These are phyloP conservation scores for Rhodotorula sp. DNA, from an alignment of 1,284 basidiomycete genomes.

Conservation along the genomic window DNA sequence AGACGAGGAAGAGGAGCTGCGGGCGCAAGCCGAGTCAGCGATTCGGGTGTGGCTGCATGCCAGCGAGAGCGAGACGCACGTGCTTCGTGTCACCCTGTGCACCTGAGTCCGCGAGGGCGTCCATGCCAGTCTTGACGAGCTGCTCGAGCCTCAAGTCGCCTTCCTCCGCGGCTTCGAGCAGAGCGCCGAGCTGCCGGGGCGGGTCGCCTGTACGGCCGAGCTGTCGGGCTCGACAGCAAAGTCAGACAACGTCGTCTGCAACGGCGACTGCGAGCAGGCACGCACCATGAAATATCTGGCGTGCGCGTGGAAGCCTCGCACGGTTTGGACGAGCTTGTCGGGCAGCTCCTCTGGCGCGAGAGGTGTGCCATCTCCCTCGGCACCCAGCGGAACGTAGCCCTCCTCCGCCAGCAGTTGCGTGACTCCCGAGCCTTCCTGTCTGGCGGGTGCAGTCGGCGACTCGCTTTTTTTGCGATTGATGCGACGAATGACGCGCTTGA, in stretches of 20 bases:
- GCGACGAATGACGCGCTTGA: background rate
- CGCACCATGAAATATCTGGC: constrained; percentile 34
- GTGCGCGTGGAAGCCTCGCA: constrained; percentile 34
- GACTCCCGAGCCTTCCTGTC: too few relatives aligned
- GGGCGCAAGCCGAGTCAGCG: background rate
- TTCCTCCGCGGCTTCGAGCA: constrained; percentile 23
- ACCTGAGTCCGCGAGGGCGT: constrained; percentile 9
- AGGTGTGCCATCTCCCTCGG: background rate
- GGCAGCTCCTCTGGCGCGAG: constrained; percentile 15
- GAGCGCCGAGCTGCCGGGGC: constrained; percentile 2
- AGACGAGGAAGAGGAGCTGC: constrained; percentile 33
- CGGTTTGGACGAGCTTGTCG: constrained; percentile 17
- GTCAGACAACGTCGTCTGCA: background rate
- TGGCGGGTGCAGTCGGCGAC: background rate
- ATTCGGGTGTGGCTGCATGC: too few relatives aligned
- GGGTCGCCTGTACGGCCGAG: constrained; percentile 32
- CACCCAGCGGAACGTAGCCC: background rate
- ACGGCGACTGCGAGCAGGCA: background rate
- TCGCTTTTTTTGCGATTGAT: background rate
- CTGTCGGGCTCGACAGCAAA: background rate
- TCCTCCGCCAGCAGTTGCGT: background rate
- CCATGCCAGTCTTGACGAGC: constrained; percentile 1
- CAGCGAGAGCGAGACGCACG: background rate
- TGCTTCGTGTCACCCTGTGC: constrained; percentile 22
- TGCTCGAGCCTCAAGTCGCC: constrained; percentile 13